phyloP scores from a whole-genome alignment of 352 stramenopile species.

The Stramenopiles sp. region DNA sequence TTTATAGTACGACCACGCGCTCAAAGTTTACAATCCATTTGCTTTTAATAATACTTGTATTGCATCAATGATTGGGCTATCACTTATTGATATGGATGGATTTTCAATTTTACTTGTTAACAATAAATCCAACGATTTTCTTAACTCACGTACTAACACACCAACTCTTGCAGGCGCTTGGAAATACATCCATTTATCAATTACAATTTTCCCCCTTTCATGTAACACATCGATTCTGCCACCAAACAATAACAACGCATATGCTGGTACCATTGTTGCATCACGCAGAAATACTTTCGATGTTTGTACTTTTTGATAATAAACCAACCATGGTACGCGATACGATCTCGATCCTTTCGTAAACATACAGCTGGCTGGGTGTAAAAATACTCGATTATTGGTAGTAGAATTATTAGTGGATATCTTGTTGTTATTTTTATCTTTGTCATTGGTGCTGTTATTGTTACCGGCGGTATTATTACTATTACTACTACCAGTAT shows the following conservation, averaged over 20 bases:
- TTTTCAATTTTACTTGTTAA: slow-evolving; percentile 78
- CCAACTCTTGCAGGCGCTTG: slow-evolving; percentile 70
- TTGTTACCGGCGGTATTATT: slow-evolving; percentile 10
- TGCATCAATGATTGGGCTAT: slow-evolving; percentile 49
- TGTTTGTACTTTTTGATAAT: slow-evolving; percentile 73
- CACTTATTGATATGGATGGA: slow-evolving; percentile 62
- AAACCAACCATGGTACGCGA: slow-evolving; percentile 83
- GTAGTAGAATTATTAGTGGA: slow-evolving; percentile 11
- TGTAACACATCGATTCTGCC: slow-evolving; percentile 71
- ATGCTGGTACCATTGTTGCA: slow-evolving; percentile 84
- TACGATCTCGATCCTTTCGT: slow-evolving; percentile 47
- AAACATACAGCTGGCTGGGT: slow-evolving; percentile 79
- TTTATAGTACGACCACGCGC: too few species aligned
- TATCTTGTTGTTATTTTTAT: slow-evolving; percentile 23
- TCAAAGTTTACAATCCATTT: slow-evolving; percentile 37
- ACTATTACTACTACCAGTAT: background rate
- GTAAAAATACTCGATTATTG: slow-evolving; percentile 81
- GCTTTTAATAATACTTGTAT: slow-evolving; percentile 51
- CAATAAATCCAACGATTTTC: slow-evolving; percentile 70
- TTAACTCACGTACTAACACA: slow-evolving; percentile 83
- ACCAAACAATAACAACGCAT: slow-evolving; percentile 91
- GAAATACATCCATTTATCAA: slow-evolving; percentile 81
- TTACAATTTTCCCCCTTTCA: slow-evolving; percentile 49
- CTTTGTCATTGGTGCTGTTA: slow-evolving; percentile 16
- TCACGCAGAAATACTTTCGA: slow-evolving; percentile 91